These are phyloP conservation scores for Biscogniauxia marginata DNA, from an alignment of 2,329 filamentous ascomycete species.

Conservation along the genomic window DNA sequence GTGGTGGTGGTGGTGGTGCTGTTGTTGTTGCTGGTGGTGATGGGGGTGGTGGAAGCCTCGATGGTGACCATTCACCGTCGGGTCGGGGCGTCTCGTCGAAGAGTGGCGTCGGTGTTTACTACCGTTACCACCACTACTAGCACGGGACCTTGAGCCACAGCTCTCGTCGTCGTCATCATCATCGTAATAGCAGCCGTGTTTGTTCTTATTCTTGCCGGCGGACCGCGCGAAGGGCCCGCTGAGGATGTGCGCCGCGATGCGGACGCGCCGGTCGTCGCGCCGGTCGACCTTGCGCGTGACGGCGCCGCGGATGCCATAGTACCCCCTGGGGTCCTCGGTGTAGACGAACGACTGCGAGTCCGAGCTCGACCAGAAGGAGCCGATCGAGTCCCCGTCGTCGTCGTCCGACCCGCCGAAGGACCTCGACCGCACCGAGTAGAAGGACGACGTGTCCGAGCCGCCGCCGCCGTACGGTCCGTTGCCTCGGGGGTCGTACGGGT, in stretches of 20 bases:
- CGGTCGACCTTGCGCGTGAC: conserved; percentile 29
- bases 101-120: background rate
- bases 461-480: conserved; percentile 1
- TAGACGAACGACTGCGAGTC: conserved; percentile 30
- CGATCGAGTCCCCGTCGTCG: conserved; percentile 13
- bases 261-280: conserved; percentile 21
- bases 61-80: background rate
- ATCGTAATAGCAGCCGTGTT: conserved; percentile 15
- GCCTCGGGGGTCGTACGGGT: conserved; percentile 15
- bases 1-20: background rate
- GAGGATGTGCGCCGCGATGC: conserved; percentile 30
- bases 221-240: conserved; percentile 31
- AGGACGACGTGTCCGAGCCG: conserved; percentile 25
- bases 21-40: background rate
- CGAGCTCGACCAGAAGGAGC: conserved; percentile 28
- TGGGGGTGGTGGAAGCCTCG: background rate
- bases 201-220: conserved; percentile 17
- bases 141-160: background rate
- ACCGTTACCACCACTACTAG: too few species aligned
- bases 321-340: conserved; percentile 23
- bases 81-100: too few species aligned
- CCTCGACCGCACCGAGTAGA: conserved; percentile 18
- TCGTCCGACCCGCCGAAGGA: conserved; percentile 10
- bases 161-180: conserved; percentile 3
- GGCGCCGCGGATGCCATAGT: conserved; percentile 27